These are phyloP conservation scores for Phytophthora palmivora DNA, from an alignment of 352 stramenopile genomes.

Conservation along the genomic window DNA sequence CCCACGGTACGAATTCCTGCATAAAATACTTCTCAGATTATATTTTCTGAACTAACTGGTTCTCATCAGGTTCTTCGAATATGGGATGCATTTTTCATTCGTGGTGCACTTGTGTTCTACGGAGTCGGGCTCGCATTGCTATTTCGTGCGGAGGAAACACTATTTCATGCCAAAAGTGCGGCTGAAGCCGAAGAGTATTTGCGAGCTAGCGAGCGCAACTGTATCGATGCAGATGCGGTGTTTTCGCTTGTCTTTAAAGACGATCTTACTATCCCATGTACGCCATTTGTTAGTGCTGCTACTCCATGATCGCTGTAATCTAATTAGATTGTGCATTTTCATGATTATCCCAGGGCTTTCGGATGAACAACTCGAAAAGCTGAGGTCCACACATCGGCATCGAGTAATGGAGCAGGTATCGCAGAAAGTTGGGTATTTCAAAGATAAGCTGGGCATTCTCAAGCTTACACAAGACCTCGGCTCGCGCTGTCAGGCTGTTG, in stretches of 20 bases:
- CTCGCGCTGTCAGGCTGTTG: slow-evolving; percentile 40
- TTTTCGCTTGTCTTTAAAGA: slow-evolving; percentile 84
- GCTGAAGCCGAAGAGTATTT: slow-evolving; percentile 62
- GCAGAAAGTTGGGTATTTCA: slow-evolving; percentile 51
- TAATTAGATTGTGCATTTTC: slow-evolving; percentile 1
- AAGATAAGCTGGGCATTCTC: slow-evolving; percentile 64
- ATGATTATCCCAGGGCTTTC: slow-evolving; percentile 57
- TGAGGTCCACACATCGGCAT: slow-evolving; percentile 58
- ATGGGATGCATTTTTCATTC: slow-evolving; percentile 83
- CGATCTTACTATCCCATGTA: slow-evolving; percentile 83
- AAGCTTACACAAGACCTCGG: slow-evolving; percentile 61
- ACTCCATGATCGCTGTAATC: background rate
- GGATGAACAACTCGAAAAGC: slow-evolving; percentile 70
- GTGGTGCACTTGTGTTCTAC: slow-evolving; percentile 74
- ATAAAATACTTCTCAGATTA: background rate
- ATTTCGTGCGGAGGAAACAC: slow-evolving; percentile 65
- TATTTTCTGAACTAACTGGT: background rate
- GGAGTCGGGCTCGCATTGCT: slow-evolving; percentile 75
- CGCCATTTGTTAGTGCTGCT: background rate
- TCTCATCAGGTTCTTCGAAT: slow-evolving; percentile 64
- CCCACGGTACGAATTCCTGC: slow-evolving; percentile 54
- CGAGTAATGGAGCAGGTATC: slow-evolving; percentile 61
- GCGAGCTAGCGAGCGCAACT: slow-evolving; percentile 57
- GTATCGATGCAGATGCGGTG: slow-evolving; percentile 73
- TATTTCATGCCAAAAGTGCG: slow-evolving; percentile 68